These are phyloP conservation scores for Myxozyma sirexii DNA, from an alignment of 805 yeast genomes.

Conservation along the genomic window DNA sequence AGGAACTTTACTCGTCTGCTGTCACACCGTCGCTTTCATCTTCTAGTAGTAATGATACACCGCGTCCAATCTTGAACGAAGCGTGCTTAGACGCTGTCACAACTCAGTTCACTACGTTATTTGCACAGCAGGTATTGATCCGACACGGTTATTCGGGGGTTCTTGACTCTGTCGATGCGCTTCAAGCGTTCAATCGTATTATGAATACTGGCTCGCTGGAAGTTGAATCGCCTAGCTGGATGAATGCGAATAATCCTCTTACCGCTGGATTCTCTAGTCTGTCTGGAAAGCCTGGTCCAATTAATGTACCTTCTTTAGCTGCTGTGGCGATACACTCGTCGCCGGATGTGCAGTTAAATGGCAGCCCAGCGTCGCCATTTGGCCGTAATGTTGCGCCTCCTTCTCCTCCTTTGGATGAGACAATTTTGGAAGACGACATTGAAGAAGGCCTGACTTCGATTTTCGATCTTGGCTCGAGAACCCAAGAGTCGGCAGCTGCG, in stretches of 20 bases:
- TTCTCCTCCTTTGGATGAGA: constrained; percentile 18
- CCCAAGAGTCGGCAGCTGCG: background rate
- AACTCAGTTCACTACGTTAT: constrained; percentile 15
- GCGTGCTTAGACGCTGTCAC: background rate
- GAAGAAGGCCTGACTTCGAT: constrained; percentile 3
- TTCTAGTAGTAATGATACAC: background rate
- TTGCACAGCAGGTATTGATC: constrained; percentile 24
- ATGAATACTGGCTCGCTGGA: constrained; percentile 4
- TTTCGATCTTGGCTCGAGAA: background rate
- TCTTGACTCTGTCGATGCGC: constrained; percentile 25
- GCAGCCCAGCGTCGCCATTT: background rate
- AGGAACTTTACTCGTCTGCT: background rate
- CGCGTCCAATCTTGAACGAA: background rate
- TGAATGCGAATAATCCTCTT: background rate
- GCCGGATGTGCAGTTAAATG: background rate
- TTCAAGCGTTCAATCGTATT: constrained; percentile 17
- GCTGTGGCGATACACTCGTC: background rate
- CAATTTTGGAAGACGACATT: background rate
- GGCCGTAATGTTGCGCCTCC: constrained; percentile 6
- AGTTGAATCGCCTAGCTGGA: background rate
- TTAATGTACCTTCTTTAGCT: constrained; percentile 6
- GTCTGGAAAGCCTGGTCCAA: constrained; percentile 6
- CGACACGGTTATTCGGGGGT: constrained; percentile 23
- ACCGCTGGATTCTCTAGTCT: background rate
- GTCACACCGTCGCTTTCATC: background rate